phyloP scores from a whole-genome alignment of 2,329 filamentous ascomycete genomes.

The Cladosporium sp. region DNA sequence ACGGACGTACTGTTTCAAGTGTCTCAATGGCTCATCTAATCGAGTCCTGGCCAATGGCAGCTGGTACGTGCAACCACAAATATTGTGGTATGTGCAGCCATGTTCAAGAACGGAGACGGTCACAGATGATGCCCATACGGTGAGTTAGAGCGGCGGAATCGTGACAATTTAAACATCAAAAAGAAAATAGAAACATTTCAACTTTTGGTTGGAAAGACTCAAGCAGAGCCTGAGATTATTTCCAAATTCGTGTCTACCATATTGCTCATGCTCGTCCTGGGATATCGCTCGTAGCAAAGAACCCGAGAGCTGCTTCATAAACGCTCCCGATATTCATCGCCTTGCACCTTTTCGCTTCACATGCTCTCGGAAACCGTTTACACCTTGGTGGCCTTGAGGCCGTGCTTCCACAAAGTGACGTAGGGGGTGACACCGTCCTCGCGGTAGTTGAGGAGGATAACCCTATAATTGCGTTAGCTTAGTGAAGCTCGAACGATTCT shows the following conservation, averaged over 20 bases:
- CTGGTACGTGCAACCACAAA: too few species aligned
- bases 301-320: background rate
- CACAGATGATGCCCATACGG: too few species aligned
- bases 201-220: slow-evolving; percentile 11
- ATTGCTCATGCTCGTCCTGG: slow-evolving; percentile 11
- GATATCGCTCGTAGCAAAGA: slow-evolving; percentile 10
- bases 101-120: too few species aligned
- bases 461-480: slow-evolving; percentile 45
- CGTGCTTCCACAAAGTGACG: slow-evolving; percentile 92
- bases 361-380: slow-evolving; percentile 45
- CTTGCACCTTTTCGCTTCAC: background rate
- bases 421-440: slow-evolving; percentile 91
- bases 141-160: too few species aligned
- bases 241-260: slow-evolving; percentile 12
- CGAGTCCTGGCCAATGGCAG: too few species aligned
- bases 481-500: background rate
- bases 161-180: too few species aligned
- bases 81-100: too few species aligned
- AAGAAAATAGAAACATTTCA: background rate
- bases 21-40: too few species aligned
- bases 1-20: too few species aligned
- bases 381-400: slow-evolving; percentile 84
- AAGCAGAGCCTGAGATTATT: slow-evolving; percentile 9
- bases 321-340: background rate
- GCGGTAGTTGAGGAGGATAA: slow-evolving; percentile 94